Evolutionary conservation across 257 asterid genomes (phyloP).

Genomic region (Coffea canephora): DNA sequence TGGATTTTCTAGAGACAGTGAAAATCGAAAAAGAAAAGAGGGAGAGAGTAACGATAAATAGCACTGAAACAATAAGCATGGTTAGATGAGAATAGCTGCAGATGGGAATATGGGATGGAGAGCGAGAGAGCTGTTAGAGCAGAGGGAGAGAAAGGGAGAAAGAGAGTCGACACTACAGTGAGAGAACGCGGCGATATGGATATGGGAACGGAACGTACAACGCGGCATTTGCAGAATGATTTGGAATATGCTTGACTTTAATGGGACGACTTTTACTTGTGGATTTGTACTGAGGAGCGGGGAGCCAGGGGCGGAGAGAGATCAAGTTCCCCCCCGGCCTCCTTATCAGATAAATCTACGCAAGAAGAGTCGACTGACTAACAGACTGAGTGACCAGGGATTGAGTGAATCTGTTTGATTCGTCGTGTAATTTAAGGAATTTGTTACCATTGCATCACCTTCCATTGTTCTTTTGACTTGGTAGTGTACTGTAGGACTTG

Average conservation of each 20-base stretch:
- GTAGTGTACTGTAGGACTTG: too few species aligned
- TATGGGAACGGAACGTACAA: conserved; percentile 23
- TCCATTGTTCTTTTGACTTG: too few species aligned
- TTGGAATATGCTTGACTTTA: too few species aligned
- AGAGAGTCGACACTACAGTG: conserved; percentile 1
- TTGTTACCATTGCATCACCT: too few species aligned
- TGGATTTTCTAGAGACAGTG: conserved; percentile 25
- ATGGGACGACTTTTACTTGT: background rate
- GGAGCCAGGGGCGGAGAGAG: too few species aligned
- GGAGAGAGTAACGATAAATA: conserved; percentile 29
- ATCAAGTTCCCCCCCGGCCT: too few species aligned
- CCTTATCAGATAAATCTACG: too few species aligned
- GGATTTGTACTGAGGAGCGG: background rate
- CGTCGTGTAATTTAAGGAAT: too few species aligned
- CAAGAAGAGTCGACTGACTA: too few species aligned
- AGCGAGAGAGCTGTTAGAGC: conserved; percentile 2
- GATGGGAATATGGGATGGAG: conserved; percentile 13
- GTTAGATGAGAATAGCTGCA: background rate
- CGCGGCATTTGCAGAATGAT: conserved; percentile 1
- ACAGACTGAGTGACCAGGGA: too few species aligned
- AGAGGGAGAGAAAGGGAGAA: conserved; percentile 25
- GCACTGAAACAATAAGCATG: background rate
- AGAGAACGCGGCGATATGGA: conserved; percentile 44
- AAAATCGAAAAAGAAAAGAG: conserved; percentile 23
- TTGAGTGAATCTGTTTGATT: too few species aligned